Percentiles rank a stretch among this genome's conserved stretches.
phyloP scores from a whole-genome alignment of 73 alveolate genomes.

The Paramecium sexaurelia region DNA sequence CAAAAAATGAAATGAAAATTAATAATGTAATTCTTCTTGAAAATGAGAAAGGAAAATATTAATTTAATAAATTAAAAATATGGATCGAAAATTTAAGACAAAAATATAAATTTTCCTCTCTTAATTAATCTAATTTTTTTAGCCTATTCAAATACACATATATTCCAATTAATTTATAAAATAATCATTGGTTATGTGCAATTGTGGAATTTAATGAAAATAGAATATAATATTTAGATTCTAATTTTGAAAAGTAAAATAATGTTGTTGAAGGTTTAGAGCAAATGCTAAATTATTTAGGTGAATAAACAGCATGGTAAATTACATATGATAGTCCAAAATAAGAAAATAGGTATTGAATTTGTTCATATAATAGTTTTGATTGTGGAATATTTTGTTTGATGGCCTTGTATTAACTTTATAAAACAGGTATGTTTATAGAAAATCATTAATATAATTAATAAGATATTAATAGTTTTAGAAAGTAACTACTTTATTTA shows the following conservation, averaged over 20 bases:
- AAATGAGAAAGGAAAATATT: background rate
- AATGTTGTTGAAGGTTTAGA: background rate
- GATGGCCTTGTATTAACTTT: background rate
- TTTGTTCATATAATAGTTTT: background rate
- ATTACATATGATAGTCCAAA: background rate
- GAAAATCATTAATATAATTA: background rate
- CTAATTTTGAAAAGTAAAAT: background rate
- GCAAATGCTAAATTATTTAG: background rate
- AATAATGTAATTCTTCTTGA: background rate
- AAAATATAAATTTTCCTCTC: background rate
- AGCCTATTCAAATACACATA: background rate
- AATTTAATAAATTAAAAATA: background rate
- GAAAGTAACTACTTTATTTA: background rate
- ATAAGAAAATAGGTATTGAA: background rate
- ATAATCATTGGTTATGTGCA: slow-evolving; percentile 18
- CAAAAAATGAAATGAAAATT: background rate
- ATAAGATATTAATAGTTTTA: background rate
- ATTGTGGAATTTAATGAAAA: background rate
- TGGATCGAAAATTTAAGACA: background rate
- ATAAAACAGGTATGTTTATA: background rate
- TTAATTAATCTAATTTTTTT: background rate
- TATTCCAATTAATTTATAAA: background rate
- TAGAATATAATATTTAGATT: background rate
- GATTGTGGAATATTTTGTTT: slow-evolving; percentile 20
- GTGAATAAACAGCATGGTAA: background rate